Evolutionary conservation across 768 basidiomycete genomes (phyloP), one percentile per base, ranked within the genome.

Genomic region (Cystobasidium onofrii): DNA sequence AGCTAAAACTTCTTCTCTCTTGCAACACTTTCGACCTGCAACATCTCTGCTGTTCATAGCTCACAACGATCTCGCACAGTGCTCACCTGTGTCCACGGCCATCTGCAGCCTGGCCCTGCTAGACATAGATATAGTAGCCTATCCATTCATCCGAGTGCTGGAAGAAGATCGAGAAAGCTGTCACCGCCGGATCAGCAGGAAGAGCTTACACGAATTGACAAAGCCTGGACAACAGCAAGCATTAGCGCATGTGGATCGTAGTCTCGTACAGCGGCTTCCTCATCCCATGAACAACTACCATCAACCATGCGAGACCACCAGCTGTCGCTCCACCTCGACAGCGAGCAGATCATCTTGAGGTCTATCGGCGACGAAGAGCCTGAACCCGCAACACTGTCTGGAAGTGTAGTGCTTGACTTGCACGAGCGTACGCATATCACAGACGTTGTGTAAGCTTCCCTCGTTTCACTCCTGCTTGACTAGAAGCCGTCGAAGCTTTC

Each of bases 331-430:
- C 78, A 87, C 66, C 86, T 96, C 69, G 87, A 89, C 80, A 83
- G 85, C 1, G 88, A 90, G 44, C 84, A 83, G 77, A 82, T 96
- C 75, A 84, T 85, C 65, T 85, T 97, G 78, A 86, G 87, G 75
- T 92, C 92, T 60, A 87, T 87, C 7, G 91, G 91, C 39, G 78
- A 77, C n/a, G 75, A 85, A 77, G 91, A 95, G 76, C 87, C 91
- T 75, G 90, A 93, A 78, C 88, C 93, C 9, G 87, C 88, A 9
- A 82, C 87, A 18, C 87, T 97, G 76, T 88, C 87, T 54, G 95
- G 95, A 3, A 85, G 88, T 79, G 86, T 98, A 77, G 85, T 88
- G 10, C 84, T 98, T 76, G 85, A 88, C 80, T 86, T 98, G 52
- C 83, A 85, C 1, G 91, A 97, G 82, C 84, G 89, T 23, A 93